Conservation (phyloP, 1,284 basidiomycete species). For the Sanghuangporus baumii region DNA sequence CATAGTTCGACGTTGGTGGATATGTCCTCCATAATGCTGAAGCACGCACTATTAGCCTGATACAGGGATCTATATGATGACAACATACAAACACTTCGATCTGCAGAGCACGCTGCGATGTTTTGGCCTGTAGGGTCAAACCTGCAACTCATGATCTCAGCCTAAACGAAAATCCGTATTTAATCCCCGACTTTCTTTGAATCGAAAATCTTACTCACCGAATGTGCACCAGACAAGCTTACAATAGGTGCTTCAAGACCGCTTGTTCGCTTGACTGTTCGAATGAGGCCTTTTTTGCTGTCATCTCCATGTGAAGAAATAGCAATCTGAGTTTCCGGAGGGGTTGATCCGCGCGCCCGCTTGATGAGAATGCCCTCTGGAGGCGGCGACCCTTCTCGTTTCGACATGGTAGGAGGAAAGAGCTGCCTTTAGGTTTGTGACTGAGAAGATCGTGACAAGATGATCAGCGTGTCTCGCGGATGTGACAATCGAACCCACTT, state of each 20-base stretch:
- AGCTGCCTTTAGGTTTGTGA: not conserved
- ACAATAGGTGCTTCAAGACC: slow-evolving; percentile 76
- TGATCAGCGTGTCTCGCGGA: not conserved
- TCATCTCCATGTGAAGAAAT: slow-evolving; percentile 71
- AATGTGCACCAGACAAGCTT: slow-evolving; percentile 70
- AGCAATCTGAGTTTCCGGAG: slow-evolving; percentile 61
- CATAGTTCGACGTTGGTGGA: slow-evolving; percentile 77
- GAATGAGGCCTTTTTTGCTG: slow-evolving; percentile 65
- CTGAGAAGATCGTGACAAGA: not conserved
- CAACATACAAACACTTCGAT: slow-evolving; percentile 69
- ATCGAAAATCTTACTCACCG: slow-evolving; percentile 37
- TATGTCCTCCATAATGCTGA: slow-evolving; percentile 78
- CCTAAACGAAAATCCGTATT: slow-evolving; percentile 35
- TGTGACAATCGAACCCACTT: no score
- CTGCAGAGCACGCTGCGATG: slow-evolving; percentile 77
- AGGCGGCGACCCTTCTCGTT: slow-evolving; percentile 54
- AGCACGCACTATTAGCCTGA: slow-evolving; percentile 2
- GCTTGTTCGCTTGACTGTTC: slow-evolving; percentile 75
- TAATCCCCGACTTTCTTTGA: not conserved
- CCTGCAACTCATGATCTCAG: slow-evolving; percentile 72
- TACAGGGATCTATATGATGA: not conserved
- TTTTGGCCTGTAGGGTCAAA: slow-evolving; percentile 81
- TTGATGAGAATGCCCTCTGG: slow-evolving; percentile 55
- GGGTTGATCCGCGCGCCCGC: slow-evolving; percentile 53
- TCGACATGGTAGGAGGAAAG: slow-evolving; percentile 46